Percentiles rank a stretch among this genome's conserved stretches.
Evolutionary conservation across 1,284 basidiomycete genomes (phyloP).

Genomic region (Ceratobasidium sp.): DNA sequence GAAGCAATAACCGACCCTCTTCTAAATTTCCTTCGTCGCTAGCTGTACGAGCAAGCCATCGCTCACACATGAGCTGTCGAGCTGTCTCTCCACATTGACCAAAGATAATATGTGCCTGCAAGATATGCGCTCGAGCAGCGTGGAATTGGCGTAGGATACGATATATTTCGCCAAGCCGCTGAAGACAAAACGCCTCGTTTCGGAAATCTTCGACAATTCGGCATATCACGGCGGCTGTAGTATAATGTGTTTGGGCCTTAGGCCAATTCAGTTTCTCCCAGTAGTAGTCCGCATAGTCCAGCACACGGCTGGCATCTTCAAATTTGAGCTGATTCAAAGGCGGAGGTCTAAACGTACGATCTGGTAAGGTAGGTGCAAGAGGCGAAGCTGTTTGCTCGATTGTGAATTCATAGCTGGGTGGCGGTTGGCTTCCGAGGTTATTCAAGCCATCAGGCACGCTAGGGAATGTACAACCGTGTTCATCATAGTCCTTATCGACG

Average conservation of each 20-base stretch:
- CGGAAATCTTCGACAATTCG: conserved; percentile 6
- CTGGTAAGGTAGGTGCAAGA: not conserved
- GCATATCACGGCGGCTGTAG: conserved; percentile 16
- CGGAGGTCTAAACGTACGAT: not conserved
- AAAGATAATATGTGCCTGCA: conserved; percentile 23
- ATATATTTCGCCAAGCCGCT: conserved; percentile 23
- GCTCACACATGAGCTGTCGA: conserved; percentile 31
- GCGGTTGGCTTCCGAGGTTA: not conserved
- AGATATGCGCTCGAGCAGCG: conserved; percentile 26
- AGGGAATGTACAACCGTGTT: no score
- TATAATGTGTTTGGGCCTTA: conserved; percentile 19
- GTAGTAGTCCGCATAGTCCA: conserved; percentile 5
- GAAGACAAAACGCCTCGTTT: conserved; percentile 26
- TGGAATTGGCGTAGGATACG: not conserved
- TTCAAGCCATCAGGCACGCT: not conserved
- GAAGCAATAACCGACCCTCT: conserved; percentile 8
- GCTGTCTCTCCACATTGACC: conserved; percentile 18
- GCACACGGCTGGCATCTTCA: not conserved
- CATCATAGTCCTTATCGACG: not conserved
- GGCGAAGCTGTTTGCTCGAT: not conserved
- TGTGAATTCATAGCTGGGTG: conserved; percentile 25
- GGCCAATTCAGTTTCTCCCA: conserved; percentile 23
- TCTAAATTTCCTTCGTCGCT: conserved; percentile 11
- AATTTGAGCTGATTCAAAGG: not conserved
- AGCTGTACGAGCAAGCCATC: conserved; percentile 24